A percentile compares a stretch with the other conserved stretches of the same genome.
Conservation (phyloP, 2,329 filamentous ascomycete species). For the Scytalidium lignicola region DNA sequence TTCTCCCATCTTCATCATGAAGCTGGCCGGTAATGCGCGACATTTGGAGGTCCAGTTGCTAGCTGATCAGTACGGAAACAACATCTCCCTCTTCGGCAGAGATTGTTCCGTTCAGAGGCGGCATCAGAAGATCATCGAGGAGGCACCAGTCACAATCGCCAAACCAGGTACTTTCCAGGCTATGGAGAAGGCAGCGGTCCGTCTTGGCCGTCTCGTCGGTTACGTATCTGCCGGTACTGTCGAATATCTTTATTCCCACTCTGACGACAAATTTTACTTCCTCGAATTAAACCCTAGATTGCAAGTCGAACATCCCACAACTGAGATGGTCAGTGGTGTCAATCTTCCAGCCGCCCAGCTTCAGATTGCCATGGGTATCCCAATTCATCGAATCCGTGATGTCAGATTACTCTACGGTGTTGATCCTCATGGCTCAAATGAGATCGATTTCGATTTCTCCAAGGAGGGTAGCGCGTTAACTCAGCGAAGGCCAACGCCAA, state of each 20-base stretch:
- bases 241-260: slow-evolving; percentile 96
- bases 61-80: slow-evolving; percentile 99
- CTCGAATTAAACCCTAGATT: slow-evolving; percentile 97
- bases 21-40: slow-evolving; percentile 90
- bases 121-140: slow-evolving; percentile 99
- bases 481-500: slow-evolving; percentile 85
- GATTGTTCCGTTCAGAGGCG: slow-evolving; percentile 97
- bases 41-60: slow-evolving; percentile 97
- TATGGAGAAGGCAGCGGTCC: slow-evolving; percentile 96
- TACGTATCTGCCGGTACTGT: slow-evolving; percentile 99
- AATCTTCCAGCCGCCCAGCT: slow-evolving; percentile 96
- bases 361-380: slow-evolving; percentile 98
- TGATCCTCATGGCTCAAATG: slow-evolving; percentile 77
- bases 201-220: slow-evolving; percentile 87
- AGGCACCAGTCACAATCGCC: slow-evolving; percentile 95
- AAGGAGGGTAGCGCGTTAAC: slow-evolving; percentile 75
- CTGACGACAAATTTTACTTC: slow-evolving; percentile 99
- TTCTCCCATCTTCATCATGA: slow-evolving; percentile 99
- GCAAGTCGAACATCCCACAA: slow-evolving; percentile 98
- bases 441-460: slow-evolving; percentile 96
- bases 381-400: slow-evolving; percentile 89
- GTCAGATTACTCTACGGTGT: slow-evolving; percentile 95
- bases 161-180: slow-evolving; percentile 82
- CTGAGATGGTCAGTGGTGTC: slow-evolving; percentile 98
- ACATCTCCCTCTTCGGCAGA: slow-evolving; percentile 97